Percentiles rank a stretch among this genome's conserved stretches.
These are phyloP conservation scores for Myriosclerotinia scirpicola DNA, from an alignment of 2,329 filamentous ascomycete genomes.

Conservation along the genomic window DNA sequence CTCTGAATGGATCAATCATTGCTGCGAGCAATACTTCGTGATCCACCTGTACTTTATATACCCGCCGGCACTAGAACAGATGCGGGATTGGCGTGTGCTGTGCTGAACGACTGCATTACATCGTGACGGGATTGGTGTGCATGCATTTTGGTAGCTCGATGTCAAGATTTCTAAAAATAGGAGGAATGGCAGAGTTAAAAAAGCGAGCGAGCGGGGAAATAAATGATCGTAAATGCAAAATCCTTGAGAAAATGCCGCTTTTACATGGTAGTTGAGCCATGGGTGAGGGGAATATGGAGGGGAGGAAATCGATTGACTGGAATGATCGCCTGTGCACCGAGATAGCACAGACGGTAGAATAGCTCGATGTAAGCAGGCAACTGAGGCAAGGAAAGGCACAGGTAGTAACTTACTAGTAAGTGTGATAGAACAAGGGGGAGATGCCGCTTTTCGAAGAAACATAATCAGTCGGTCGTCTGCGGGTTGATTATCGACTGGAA, in stretches of 20 bases:
- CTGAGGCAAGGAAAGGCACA: background rate
- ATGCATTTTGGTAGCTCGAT: constrained; percentile 16
- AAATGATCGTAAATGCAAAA: constrained; percentile 7
- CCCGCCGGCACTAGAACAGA: constrained; percentile 13
- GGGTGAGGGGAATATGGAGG: constrained; percentile 5
- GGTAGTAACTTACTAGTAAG: background rate
- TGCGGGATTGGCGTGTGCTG: background rate
- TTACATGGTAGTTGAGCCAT: constrained; percentile 10
- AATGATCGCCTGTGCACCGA: background rate
- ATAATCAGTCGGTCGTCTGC: background rate
- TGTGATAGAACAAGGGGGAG: constrained; percentile 7
- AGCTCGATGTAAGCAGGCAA: background rate
- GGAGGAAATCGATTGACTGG: constrained; percentile 13
- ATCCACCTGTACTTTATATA: constrained; percentile 16
- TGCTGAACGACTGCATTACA: constrained; percentile 10
- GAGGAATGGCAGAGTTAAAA: background rate
- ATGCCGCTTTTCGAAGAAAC: background rate
- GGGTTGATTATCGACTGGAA: background rate
- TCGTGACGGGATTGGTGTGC: constrained; percentile 12
- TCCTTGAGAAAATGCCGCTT: background rate
- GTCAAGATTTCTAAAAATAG: background rate
- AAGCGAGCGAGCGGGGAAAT: constrained; percentile 10
- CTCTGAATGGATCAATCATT: constrained; percentile 15
- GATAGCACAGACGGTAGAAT: constrained; percentile 7
- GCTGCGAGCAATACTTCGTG: constrained; percentile 8